Conservation (phyloP, 257 asterid genomes). For the Forsythia viridissima region DNA sequence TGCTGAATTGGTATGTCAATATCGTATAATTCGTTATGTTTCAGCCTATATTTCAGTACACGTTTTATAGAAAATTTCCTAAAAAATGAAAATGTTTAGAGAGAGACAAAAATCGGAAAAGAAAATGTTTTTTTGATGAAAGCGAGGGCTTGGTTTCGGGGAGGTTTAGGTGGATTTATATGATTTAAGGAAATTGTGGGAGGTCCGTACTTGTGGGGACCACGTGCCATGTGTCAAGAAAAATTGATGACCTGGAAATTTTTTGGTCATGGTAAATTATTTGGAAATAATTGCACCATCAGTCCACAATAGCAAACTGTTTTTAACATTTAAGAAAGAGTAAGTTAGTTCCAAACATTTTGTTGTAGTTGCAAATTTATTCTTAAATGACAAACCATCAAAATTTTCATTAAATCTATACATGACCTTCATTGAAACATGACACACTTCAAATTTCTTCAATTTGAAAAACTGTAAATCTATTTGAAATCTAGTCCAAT, state of each 20-base stretch:
- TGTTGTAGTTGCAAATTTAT: too few species aligned
- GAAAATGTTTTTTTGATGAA: slow-evolving; percentile 36
- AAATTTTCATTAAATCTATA: too few species aligned
- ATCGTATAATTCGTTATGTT: slow-evolving; percentile 22
- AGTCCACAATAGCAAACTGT: not conserved
- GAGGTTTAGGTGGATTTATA: slow-evolving; percentile 49
- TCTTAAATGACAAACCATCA: not conserved
- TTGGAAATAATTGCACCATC: not conserved
- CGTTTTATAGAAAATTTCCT: slow-evolving; percentile 12
- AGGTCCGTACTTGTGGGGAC: slow-evolving; percentile 51
- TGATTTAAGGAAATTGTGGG: slow-evolving; percentile 21
- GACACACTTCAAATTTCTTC: not conserved
- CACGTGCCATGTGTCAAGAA: slow-evolving; percentile 22
- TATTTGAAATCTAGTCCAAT: too few species aligned
- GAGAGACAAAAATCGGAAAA: slow-evolving; percentile 10
- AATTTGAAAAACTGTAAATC: too few species aligned
- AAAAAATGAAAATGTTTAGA: slow-evolving; percentile 1
- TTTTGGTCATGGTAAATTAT: not conserved
- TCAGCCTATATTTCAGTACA: slow-evolving; percentile 28
- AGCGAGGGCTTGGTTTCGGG: slow-evolving; percentile 43
- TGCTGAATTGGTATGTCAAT: slow-evolving; percentile 21
- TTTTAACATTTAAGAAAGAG: too few species aligned
- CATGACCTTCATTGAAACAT: not conserved
- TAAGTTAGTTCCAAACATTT: too few species aligned
- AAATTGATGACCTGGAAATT: not conserved